phyloP scores from a whole-genome alignment of 495 filamentous ascomycete genomes.

The Halenospora varia region DNA sequence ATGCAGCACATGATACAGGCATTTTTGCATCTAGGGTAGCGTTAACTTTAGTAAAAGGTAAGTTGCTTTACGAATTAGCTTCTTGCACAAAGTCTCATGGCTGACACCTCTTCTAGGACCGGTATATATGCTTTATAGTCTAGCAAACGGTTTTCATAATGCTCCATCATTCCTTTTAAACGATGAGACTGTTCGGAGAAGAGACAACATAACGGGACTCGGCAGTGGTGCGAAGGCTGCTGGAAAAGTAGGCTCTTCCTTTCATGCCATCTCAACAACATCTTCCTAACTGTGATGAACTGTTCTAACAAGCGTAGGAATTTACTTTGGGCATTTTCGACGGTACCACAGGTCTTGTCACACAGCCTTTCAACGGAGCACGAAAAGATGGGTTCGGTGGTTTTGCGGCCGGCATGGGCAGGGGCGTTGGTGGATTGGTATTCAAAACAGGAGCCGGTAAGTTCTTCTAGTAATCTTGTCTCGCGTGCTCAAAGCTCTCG shows the following conservation, averaged over 20 bases:
- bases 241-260: conserved; percentile 30
- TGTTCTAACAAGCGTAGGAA: conserved; percentile 32
- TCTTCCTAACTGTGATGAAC: background rate
- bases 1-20: conserved; percentile 19
- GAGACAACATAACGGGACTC: conserved; percentile 62
- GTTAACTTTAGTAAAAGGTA: conserved; percentile 18
- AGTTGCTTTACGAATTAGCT: background rate
- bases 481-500: background rate
- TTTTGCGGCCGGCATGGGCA: conserved; percentile 62
- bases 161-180: conserved; percentile 17
- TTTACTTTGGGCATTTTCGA: conserved; percentile 68
- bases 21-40: conserved; percentile 18
- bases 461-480: background rate
- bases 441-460: conserved; percentile 43
- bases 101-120: conserved; percentile 20
- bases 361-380: conserved; percentile 60
- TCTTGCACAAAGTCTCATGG: no score
- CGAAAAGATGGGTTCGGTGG: conserved; percentile 54
- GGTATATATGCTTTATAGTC: conserved; percentile 28
- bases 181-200: conserved; percentile 30
- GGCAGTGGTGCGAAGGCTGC: conserved; percentile 63
- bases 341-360: conserved; percentile 65
- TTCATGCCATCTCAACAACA: background rate
- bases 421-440: conserved; percentile 68
- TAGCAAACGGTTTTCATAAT: conserved; percentile 29